Percentiles rank a stretch among this genome's conserved stretches.
Conservation (phyloP, 495 filamentous ascomycete species). For the Chaetomium cochliodes region DNA sequence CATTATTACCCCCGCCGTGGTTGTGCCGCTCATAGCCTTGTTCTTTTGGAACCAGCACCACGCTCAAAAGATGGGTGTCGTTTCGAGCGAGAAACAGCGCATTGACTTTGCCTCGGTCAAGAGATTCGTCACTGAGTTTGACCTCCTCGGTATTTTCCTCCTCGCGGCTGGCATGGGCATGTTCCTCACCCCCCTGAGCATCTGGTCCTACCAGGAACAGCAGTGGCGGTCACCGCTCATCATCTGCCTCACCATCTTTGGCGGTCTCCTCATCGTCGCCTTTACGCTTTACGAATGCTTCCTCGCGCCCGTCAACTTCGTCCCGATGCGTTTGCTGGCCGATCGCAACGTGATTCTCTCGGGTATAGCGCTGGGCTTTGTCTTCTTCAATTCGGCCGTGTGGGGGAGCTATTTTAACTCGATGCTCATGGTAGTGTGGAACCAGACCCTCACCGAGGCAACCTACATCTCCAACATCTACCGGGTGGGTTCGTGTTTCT, state of each 20-base stretch:
- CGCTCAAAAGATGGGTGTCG: no score
- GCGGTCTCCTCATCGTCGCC: constrained; percentile 40
- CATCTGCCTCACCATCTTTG: no score
- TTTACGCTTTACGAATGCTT: constrained; percentile 60
- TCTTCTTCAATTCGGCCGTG: no score
- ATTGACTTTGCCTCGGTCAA: no score
- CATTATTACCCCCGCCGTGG: constrained; percentile 56
- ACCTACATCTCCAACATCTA: constrained; percentile 68
- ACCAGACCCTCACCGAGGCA: constrained; percentile 53
- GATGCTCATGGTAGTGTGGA: constrained; percentile 61
- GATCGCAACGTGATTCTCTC: constrained; percentile 35
- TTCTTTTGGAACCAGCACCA: no score
- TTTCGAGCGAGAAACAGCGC: no score
- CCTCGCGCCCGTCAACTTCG: constrained; percentile 55
- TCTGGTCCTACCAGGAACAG: constrained; percentile 45
- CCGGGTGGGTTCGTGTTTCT: constrained; percentile 62
- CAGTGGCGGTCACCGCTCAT: constrained; percentile 51
- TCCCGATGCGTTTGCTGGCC: constrained; percentile 56
- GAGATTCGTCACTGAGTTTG: no score
- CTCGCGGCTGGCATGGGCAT: constrained; percentile 47
- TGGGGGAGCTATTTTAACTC: no score
- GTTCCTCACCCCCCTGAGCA: constrained; percentile 62
- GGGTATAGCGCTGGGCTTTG: no score
- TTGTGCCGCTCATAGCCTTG: constrained; percentile 51
- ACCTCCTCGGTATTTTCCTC: no score